phyloP scores from a whole-genome alignment of 2,329 filamentous ascomycete species.

The Pseudopithomyces maydicus region DNA sequence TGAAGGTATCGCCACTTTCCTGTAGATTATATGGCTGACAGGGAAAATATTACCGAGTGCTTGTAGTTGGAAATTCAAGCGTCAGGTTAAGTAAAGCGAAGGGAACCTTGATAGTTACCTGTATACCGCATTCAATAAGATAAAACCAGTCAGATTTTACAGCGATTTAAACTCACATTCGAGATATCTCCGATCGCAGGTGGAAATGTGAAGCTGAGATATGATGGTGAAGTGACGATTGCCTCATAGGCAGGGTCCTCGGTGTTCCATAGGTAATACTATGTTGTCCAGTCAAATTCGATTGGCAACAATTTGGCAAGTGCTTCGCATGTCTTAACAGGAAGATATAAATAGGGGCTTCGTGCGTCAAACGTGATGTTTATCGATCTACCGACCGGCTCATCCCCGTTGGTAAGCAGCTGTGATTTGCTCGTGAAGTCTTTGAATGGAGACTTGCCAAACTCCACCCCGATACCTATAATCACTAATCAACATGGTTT shows the following conservation, averaged over 20 bases:
- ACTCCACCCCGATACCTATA: constrained; percentile 50
- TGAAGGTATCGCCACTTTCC: constrained; percentile 34
- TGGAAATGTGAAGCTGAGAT: constrained; percentile 49
- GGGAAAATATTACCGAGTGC: too few relatives aligned
- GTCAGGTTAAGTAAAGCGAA: constrained; percentile 44
- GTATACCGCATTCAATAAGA: too few relatives aligned
- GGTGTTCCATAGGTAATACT: constrained; percentile 37
- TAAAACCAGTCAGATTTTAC: too few relatives aligned
- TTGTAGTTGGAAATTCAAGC: constrained; percentile 47
- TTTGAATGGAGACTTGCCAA: constrained; percentile 48
- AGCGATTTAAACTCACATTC: too few relatives aligned
- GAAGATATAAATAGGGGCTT: constrained; percentile 35
- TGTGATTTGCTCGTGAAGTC: constrained; percentile 27
- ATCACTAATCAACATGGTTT: too few relatives aligned
- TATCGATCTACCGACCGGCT: too few relatives aligned
- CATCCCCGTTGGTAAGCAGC: constrained; percentile 7
- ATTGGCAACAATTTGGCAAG: constrained; percentile 35
- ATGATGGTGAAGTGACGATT: constrained; percentile 50
- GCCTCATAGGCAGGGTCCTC: constrained; percentile 36
- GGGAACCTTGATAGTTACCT: constrained; percentile 54
- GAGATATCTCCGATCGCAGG: constrained; percentile 22
- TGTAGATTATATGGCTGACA: constrained; percentile 43
- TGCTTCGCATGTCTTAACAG: constrained; percentile 29
- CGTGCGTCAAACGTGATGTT: constrained; percentile 6
- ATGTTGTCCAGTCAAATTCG: constrained; percentile 18